Conservation (phyloP, 2,329 filamentous ascomycete genomes). For the Truncatella angustata region DNA sequence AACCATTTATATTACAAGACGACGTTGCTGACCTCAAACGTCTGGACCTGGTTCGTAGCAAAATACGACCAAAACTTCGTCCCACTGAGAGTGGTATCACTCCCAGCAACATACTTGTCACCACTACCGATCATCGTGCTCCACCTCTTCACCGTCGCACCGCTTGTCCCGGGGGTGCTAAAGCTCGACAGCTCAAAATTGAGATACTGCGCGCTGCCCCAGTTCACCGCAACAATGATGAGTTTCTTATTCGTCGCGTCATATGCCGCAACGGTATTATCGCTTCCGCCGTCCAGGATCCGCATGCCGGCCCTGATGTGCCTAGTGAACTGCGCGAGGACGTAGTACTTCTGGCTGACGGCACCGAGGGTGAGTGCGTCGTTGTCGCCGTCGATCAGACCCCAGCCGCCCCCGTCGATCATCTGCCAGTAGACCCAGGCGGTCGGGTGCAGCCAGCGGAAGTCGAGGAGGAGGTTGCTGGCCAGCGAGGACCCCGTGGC, state of each 20-base stretch:
- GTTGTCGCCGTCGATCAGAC: conserved; percentile 38
- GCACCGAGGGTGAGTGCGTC: conserved; percentile 27
- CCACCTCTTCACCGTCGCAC: conserved; percentile 34
- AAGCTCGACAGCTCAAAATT: conserved; percentile 38
- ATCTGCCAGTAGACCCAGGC: conserved; percentile 43
- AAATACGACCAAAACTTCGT: conserved; percentile 36
- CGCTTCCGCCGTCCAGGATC: conserved; percentile 33
- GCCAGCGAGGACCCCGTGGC: conserved; percentile 32
- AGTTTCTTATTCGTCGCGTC: conserved; percentile 26
- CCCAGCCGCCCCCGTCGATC: conserved; percentile 39
- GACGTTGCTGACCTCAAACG: conserved; percentile 31
- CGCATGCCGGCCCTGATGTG: conserved; percentile 40
- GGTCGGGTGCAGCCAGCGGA: conserved; percentile 37
- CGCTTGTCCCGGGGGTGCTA: conserved; percentile 24
- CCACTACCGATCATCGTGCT: conserved; percentile 34
- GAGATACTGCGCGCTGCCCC: conserved; percentile 33
- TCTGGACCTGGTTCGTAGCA: conserved; percentile 32
- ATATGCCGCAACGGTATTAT: conserved; percentile 37
- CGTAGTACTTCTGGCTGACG: conserved; percentile 37
- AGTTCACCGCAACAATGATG: conserved; percentile 28
- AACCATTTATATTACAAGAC: background rate
- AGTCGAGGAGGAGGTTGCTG: conserved; percentile 37
- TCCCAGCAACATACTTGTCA: conserved; percentile 28
- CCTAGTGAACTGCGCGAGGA: conserved; percentile 39
- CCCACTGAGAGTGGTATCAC: conserved; percentile 31